Evolutionary conservation across 768 basidiomycete genomes (phyloP), one percentile per base, ranked within the genome.

Genomic region (Pleurotus giganteus): DNA sequence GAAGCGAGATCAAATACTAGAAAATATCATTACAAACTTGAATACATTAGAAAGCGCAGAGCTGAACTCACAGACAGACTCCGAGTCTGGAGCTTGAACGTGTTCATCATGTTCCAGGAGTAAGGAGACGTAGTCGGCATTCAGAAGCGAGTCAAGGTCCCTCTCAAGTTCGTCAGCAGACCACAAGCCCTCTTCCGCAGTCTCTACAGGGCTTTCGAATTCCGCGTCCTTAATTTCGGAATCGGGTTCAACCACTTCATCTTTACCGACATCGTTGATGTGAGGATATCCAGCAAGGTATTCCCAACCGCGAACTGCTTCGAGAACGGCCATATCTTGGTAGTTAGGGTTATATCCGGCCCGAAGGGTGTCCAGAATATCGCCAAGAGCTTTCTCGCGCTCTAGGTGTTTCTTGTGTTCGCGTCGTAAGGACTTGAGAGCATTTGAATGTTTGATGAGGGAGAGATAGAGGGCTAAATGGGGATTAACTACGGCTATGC

Each of bases 271-370:
- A 45, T 89, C 86, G 58, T 86, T 85, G 64, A 89, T 86, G 54
- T 88, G 88, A 1, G 85, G 85, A 17, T 89, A 69, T 1, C 80
- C 80, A 11, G 87, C 84, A 6, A 85, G 76, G 39, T 79, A 85
- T 66, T 94, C 91, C 86, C 91, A 98, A 12, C 94, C 95, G 44
- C 94, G 85, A 13, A 98, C 94, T 15, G 96, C 95, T 61, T 96
- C 95, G 26, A 97, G 82, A 45, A 98, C 96, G 2, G 94, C 94
- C 96, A 99, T 98, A 66, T 99, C 96, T 67, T 98, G 95, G 71
- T 98, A 98, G 69, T 99, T 99, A 13, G 96, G 96, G 68, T 99
- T 99, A 73, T 97, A 98, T 3, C 88, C 86, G 8, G 83, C 81
- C 19, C 91, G 81, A 9, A 99, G 81, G 26, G 85, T 75, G 55